These are phyloP conservation scores for Penicillium egyptiacum DNA, from an alignment of 495 filamentous ascomycete genomes.

Conservation along the genomic window DNA sequence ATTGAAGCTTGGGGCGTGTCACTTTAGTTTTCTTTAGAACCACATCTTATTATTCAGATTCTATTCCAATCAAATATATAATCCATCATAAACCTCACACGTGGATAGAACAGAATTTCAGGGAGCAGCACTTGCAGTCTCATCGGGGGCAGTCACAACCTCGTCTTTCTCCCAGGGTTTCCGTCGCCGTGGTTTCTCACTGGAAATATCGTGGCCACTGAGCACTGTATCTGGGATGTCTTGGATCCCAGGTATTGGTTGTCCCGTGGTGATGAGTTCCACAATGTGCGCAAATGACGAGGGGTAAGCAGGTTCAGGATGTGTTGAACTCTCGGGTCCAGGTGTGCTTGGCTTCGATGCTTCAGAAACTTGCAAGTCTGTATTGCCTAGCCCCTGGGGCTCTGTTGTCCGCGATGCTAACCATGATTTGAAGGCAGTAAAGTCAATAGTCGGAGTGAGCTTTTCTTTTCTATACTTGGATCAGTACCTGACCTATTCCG, in stretches of 20 bases:
- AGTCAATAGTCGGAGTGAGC: constrained; percentile 38
- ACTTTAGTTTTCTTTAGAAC: constrained; percentile 10
- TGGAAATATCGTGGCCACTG: constrained; percentile 58
- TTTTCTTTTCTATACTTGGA: constrained; percentile 40
- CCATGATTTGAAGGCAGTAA: constrained; percentile 46
- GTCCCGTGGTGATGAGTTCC: constrained; percentile 79
- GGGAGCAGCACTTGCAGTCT: constrained; percentile 9
- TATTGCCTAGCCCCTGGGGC: constrained; percentile 3
- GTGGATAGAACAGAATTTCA: neutral
- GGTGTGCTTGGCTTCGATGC: constrained; percentile 3
- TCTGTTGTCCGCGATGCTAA: constrained; percentile 21
- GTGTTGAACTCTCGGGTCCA: constrained; percentile 1
- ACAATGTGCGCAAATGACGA: constrained; percentile 86
- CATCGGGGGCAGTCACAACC: constrained; percentile 2
- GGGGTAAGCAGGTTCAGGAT: constrained; percentile 67
- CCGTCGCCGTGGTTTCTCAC: constrained; percentile 51
- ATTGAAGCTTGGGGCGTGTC: neutral
- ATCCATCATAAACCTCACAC: neutral
- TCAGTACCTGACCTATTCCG: neutral
- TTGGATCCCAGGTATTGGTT: constrained; percentile 84
- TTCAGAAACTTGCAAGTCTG: neutral
- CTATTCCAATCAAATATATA: neutral
- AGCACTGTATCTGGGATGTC: constrained; percentile 85
- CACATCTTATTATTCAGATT: constrained; percentile 9
- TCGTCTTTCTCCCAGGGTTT: constrained; percentile 79